Base-by-base conservation (phyloP, 2,329 filamentous ascomycete species). In the Lachnellula arida region DNA sequence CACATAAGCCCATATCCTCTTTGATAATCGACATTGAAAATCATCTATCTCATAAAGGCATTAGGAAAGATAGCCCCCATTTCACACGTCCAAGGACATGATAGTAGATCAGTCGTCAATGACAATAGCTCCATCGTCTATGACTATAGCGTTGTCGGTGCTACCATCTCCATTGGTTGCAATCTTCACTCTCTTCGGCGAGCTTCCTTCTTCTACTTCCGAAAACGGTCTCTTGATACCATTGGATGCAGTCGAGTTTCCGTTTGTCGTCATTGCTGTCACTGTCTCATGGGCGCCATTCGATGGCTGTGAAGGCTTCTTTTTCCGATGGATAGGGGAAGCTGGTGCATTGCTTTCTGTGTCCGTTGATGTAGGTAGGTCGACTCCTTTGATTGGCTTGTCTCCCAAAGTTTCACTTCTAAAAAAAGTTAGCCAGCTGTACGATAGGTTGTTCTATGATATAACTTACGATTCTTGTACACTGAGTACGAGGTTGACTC, bases 401-500 rank as follows among this genome's bases (percentile, higher is more conserved):
- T 78, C 79, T 11, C 76, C 73, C 17, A 56, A 23, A 70, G 68
- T 5, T 59, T 62, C 49, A 42, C 57, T 60, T 64, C 54, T 28
- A 64, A 62, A 19, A 7, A 37, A 22, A 14, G 22, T 53, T 17
- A 55, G 37, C 49, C 51, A 53, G 42, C 44, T 54, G 17, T 60
- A 59, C 53, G 11, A 14, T 15, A 35, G 25, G 51, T 14, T 44
- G 39, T 11, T 37, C 12, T 17, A 25, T 28, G 12, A 15, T 19
- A 28, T 14, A n/a, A 73, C 80, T 53, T 76, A 86, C 81, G 79
- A 75, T 70, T 85, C 79, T 63, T 85, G 79, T 52, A 91, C 78
- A 60, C 83, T 81, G 14, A 97, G 76, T 51, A 93, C 80, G 2
- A 97, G 79, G 61, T 97, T 93, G 54, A 96, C 87, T 58, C 88